These are phyloP conservation scores for Collybia nuda DNA, from an alignment of 768 basidiomycete species.

Conservation along the genomic window DNA sequence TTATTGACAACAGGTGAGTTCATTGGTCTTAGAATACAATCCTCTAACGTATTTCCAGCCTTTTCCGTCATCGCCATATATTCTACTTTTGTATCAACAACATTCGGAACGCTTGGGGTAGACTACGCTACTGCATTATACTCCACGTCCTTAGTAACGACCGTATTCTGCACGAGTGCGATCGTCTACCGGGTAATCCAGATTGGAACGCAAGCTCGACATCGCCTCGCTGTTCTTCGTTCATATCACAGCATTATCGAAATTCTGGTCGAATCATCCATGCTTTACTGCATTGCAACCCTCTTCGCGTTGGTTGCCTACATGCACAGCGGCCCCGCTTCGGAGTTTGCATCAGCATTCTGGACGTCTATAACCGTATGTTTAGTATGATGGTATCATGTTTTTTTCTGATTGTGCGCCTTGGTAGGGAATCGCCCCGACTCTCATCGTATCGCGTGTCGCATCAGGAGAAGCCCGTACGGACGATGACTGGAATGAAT, in stretches of 20 bases:
- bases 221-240: conserved; percentile 1
- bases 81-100: conserved; percentile 9
- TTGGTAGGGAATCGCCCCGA: conserved; percentile 16
- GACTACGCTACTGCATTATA: conserved; percentile 16
- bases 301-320: conserved; percentile 14
- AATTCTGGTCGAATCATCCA: conserved; percentile 15
- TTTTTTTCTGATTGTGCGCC: not conserved
- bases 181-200: conserved; percentile 12
- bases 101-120: conserved; percentile 11
- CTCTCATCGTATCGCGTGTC: conserved; percentile 14
- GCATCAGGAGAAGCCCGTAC: conserved; percentile 12
- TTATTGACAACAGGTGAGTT: conserved; percentile 11
- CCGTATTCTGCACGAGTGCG: conserved; percentile 12
- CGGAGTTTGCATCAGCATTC: conserved; percentile 16
- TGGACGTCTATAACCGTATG: conserved; percentile 15
- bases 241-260: conserved; percentile 15
- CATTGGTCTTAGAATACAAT: not conserved
- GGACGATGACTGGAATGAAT: conserved; percentile 10
- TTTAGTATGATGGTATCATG: not conserved
- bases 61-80: conserved; percentile 14
- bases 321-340: conserved; percentile 12
- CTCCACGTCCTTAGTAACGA: conserved; percentile 13
- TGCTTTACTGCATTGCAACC: conserved; percentile 14
- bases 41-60: not conserved
- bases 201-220: conserved; percentile 1